Evolutionary conservation across 441 rosid genomes (phyloP).

Genomic region (Gossypium davidsonii): DNA sequence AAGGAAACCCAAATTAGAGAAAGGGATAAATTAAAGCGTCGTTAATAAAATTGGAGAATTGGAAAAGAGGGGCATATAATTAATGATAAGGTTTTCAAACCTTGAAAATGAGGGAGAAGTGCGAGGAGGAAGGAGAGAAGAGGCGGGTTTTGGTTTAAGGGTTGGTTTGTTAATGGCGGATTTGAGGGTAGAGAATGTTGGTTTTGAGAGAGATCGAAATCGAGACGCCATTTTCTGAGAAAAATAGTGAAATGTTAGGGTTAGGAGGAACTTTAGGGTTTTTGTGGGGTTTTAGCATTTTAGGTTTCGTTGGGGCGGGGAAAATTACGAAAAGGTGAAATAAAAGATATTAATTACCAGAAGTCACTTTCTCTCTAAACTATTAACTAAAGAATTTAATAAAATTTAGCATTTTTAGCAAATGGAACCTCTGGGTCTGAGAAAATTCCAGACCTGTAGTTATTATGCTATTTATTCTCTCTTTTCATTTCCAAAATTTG

Average conservation of each 20-base stretch:
- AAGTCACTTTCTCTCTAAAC: neutral
- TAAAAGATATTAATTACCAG: neutral
- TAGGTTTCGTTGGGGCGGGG: neutral
- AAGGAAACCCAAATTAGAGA: slow-evolving; percentile 3
- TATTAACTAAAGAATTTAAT: neutral
- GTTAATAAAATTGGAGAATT: neutral
- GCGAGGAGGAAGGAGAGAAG: slow-evolving; percentile 35
- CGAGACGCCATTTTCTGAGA: slow-evolving; percentile 58
- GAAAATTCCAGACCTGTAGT: neutral
- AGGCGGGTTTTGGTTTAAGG: slow-evolving; percentile 30
- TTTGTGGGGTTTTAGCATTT: slow-evolving; percentile 13
- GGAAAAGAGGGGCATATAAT: neutral
- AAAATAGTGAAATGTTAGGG: neutral
- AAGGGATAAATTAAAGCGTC: neutral
- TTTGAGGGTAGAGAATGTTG: slow-evolving; percentile 46
- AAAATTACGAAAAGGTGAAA: neutral
- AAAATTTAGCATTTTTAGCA: neutral
- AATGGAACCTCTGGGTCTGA: neutral
- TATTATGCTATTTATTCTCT: neutral
- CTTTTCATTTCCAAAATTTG: neutral
- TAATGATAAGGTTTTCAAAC: slow-evolving; percentile 14
- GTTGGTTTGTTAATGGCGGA: slow-evolving; percentile 48
- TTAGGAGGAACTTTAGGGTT: slow-evolving; percentile 12
- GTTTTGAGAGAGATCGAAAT: slow-evolving; percentile 57
- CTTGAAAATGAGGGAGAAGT: slow-evolving; percentile 48